Base-by-base conservation (phyloP, 306 rosid species). In the Citrullus amarus region DNA sequence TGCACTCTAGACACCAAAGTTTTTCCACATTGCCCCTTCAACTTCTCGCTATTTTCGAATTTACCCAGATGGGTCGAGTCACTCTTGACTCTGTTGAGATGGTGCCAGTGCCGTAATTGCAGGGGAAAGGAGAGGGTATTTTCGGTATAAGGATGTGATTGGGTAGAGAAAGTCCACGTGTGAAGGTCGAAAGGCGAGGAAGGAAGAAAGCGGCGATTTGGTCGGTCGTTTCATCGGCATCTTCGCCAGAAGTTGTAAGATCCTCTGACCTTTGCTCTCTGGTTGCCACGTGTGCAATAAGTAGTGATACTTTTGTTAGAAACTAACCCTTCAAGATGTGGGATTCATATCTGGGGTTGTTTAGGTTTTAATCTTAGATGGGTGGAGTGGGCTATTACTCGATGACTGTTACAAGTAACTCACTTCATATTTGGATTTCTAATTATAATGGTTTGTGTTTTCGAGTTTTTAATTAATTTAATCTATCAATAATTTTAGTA, bases 171-270 rank as follows among this genome's bases (percentile, higher is more conserved):
- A 30, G 28, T 4, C 46, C 61, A 73, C 78, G 62, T 71, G 78
- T 73, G 78, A 34, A 70, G 16, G 62, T 73, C 51, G 77, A 46
- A 70, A 44, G 41, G 2, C 15, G 58, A 44, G 77, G 28, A 71
- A 25, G 20, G 77, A 7, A 48, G 77, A 51, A 51, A 73, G 22
- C 17, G 22, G 48, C 60, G 78, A 73, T 30, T 51, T 16, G 78
- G 78, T 73, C 78, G 44, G 44, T 17, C 61, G 48, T 73, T 73
- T 48, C 75, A 51, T 73, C 39, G 61, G 77, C 48, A 48, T 48
- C 59, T 25, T 71, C 62, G 9, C 78, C 78, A 28, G 59, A 7
- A 73, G 78, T 30, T 51, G 78, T 51, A 73, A 71, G 14, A 73
- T 50, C 46, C 77, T 39, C 60, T 46, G 13, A 22, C 57, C 11